Percentiles rank a stretch among this genome's conserved stretches.
Evolutionary conservation across 2,329 filamentous ascomycete species (phyloP).

Genomic region (Trichoderma asperellum): DNA sequence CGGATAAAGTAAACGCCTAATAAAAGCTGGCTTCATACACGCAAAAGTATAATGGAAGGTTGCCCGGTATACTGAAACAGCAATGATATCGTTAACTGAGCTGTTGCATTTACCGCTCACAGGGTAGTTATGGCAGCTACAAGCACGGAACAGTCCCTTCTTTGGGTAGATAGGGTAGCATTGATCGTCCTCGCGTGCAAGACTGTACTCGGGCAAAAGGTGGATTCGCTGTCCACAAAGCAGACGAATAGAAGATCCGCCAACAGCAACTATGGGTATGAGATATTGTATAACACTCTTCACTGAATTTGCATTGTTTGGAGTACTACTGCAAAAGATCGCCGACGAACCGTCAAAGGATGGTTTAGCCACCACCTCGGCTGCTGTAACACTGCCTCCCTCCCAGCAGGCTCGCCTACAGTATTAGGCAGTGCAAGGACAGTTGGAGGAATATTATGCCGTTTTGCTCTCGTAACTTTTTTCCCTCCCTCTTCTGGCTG

Average conservation of each 20-base stretch:
- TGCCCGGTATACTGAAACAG: background rate
- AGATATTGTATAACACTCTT: background rate
- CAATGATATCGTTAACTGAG: background rate
- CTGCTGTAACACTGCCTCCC: background rate
- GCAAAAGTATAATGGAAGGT: background rate
- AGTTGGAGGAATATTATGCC: background rate
- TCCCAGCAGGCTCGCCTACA: background rate
- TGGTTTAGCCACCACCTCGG: background rate
- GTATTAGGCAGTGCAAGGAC: background rate
- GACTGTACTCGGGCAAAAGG: constrained; percentile 4
- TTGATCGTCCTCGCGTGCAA: background rate
- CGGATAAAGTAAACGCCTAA: background rate
- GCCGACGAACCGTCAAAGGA: constrained; percentile 14
- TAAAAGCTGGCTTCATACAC: background rate
- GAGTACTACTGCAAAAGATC: constrained; percentile 17
- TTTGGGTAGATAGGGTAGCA: constrained; percentile 5
- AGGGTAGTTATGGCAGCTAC: background rate
- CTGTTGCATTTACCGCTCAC: background rate
- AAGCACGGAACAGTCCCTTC: background rate
- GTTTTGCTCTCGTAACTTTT: background rate
- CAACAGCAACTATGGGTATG: background rate
- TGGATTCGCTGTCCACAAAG: background rate
- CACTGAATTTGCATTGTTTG: background rate
- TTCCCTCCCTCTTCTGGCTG: background rate
- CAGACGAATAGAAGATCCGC: background rate